phyloP scores from a whole-genome alignment of 2,329 filamentous ascomycete genomes.

The Alternaria ethzedia region DNA sequence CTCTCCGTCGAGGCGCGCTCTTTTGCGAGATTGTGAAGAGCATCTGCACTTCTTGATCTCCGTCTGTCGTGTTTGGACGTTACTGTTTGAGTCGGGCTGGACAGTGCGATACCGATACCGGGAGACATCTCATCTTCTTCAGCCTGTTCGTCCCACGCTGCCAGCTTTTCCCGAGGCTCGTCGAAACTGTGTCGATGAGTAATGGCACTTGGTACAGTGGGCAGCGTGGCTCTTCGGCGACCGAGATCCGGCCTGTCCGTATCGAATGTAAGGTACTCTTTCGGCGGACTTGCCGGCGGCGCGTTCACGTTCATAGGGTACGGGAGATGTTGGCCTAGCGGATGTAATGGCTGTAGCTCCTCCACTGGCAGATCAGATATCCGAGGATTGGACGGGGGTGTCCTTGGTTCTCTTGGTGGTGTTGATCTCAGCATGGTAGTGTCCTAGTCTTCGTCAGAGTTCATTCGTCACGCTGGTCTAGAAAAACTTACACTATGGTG shows the following conservation, averaged over 20 bases:
- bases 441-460: conserved; percentile 31
- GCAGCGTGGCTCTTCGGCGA: conserved; percentile 45
- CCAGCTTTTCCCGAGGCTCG: conserved; percentile 28
- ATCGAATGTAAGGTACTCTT: conserved; percentile 45
- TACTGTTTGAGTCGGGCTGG: conserved; percentile 31
- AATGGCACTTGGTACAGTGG: conserved; percentile 34
- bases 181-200: conserved; percentile 38
- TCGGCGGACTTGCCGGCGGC: conserved; percentile 42
- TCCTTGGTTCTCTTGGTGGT: conserved; percentile 28
- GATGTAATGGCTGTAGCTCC: conserved; percentile 43
- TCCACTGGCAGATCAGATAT: conserved; percentile 45
- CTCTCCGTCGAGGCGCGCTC: conserved; percentile 29
- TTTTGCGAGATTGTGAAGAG: conserved; percentile 42
- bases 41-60: conserved; percentile 47
- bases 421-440: conserved; percentile 36
- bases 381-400: conserved; percentile 25
- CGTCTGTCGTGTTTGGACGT: conserved; percentile 34
- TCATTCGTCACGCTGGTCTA: not conserved
- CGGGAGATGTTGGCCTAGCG: conserved; percentile 44
- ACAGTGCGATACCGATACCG: conserved; percentile 46
- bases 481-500: conserved; percentile 41
- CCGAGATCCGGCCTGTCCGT: conserved; percentile 26
- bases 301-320: conserved; percentile 52
- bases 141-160: conserved; percentile 37
- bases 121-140: conserved; percentile 35